Percentiles rank a stretch among this genome's conserved stretches.
phyloP scores from a whole-genome alignment of 139 green algal species.

The Auxenochlorella pyrenoidosa region DNA sequence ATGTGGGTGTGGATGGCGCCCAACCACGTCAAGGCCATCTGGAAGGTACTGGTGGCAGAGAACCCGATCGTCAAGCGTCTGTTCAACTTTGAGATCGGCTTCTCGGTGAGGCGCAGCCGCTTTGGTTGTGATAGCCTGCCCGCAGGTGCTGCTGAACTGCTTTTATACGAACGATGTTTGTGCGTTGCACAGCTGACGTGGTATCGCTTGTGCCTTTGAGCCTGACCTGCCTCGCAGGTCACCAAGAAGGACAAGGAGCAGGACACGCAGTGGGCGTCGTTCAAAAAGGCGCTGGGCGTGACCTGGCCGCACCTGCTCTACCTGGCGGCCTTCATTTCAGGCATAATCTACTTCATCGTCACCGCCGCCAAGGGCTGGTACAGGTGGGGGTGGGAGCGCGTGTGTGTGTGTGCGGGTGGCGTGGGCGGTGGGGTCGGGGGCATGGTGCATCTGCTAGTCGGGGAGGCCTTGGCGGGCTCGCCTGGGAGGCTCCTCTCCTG shows the following conservation, averaged over 20 bases:
- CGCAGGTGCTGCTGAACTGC: too few relatives aligned
- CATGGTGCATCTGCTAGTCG: too few relatives aligned
- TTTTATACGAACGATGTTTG: too few relatives aligned
- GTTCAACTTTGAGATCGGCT: conserved; percentile 35
- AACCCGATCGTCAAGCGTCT: conserved; percentile 5
- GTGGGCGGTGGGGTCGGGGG: too few relatives aligned
- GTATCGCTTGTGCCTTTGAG: too few relatives aligned
- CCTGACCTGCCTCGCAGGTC: too few relatives aligned
- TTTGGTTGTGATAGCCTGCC: too few relatives aligned
- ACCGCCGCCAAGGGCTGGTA: background rate
- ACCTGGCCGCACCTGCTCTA: conserved; percentile 48
- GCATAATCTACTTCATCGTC: conserved; percentile 35
- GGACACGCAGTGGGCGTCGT: background rate
- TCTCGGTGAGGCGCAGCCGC: background rate
- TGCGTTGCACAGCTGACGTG: too few relatives aligned
- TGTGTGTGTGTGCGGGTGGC: too few relatives aligned
- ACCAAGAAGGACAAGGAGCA: conserved; percentile 35
- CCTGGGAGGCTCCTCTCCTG: too few relatives aligned
- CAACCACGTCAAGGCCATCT: conserved; percentile 40
- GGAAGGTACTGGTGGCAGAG: conserved; percentile 28
- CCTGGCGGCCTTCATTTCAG: background rate
- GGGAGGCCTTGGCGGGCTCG: too few relatives aligned
- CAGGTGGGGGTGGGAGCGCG: conserved; percentile 13
- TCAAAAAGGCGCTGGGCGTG: conserved; percentile 19
- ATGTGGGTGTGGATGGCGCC: conserved; percentile 35